Conservation (phyloP, 2,329 filamentous ascomycete species). For the Xylariaceae sp. region DNA sequence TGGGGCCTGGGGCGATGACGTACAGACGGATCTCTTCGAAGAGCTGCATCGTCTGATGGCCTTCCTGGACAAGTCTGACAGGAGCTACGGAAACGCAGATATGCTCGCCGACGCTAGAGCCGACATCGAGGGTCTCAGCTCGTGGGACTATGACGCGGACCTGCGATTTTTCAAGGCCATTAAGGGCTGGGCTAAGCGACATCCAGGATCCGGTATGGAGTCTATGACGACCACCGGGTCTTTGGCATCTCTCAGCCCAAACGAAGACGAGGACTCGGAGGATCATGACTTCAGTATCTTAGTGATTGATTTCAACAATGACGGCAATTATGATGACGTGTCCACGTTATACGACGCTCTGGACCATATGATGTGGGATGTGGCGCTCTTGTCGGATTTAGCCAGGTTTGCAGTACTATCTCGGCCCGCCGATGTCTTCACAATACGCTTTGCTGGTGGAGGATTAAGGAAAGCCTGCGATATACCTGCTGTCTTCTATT, state of each 20-base stretch:
- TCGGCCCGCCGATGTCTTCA: conserved; percentile 50
- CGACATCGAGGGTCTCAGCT: conserved; percentile 30
- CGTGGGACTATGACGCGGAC: conserved; percentile 45
- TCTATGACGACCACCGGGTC: conserved; percentile 25
- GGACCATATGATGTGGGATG: conserved; percentile 48
- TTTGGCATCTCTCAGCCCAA: conserved; percentile 22
- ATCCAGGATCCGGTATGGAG: conserved; percentile 21
- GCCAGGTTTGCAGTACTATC: conserved; percentile 44
- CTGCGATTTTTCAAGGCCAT: conserved; percentile 37
- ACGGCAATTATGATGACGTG: conserved; percentile 37
- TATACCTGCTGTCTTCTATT: conserved; percentile 51
- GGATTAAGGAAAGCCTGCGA: conserved; percentile 45
- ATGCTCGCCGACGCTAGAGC: conserved; percentile 40
- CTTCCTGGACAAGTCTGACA: conserved; percentile 59
- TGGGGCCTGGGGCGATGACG: conserved; percentile 35
- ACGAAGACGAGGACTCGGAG: conserved; percentile 24
- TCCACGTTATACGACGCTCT: conserved; percentile 47
- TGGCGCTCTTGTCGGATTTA: conserved; percentile 38
- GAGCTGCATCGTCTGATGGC: conserved; percentile 63
- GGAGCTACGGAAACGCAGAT: conserved; percentile 57
- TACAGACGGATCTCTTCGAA: conserved; percentile 42
- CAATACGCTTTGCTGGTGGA: conserved; percentile 43
- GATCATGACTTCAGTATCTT: conserved; percentile 32
- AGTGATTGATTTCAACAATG: conserved; percentile 40
- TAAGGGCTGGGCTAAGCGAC: conserved; percentile 7